These are phyloP conservation scores for Miamiensis avidus DNA, from an alignment of 169 alveolate species.

Conservation along the genomic window DNA sequence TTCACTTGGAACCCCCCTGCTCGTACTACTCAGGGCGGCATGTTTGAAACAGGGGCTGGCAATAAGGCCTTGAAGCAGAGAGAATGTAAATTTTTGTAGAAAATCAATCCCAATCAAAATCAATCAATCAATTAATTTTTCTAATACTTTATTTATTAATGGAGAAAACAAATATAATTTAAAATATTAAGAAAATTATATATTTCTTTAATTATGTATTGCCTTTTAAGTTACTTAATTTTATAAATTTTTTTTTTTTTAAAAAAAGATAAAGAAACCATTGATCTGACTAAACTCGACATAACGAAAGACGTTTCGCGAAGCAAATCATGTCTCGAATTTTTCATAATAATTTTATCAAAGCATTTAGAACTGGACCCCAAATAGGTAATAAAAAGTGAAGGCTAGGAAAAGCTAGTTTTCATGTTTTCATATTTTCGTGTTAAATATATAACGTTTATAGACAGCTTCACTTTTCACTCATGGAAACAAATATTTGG, in stretches of 20 bases:
- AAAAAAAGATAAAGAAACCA: slow-evolving; percentile 31
- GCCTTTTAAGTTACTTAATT: not conserved
- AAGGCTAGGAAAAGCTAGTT: too few relatives aligned
- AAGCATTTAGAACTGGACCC: slow-evolving; percentile 71
- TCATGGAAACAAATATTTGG: slow-evolving; percentile 82
- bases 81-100: slow-evolving; percentile 15
- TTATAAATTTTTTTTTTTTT: not conserved
- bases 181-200: not conserved
- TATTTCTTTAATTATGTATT: not conserved
- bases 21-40: not conserved
- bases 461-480: slow-evolving; percentile 80
- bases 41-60: not conserved
- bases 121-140: not conserved
- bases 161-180: not conserved
- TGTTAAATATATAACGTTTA: not conserved
- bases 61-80: slow-evolving; percentile 1
- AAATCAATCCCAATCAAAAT: not conserved
- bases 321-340: slow-evolving; percentile 80
- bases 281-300: slow-evolving; percentile 43
- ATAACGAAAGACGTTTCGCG: slow-evolving; percentile 59
- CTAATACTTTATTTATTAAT: not conserved
- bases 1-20: not conserved
- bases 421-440: too few relatives aligned
- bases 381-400: slow-evolving; percentile 67
- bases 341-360: slow-evolving; percentile 72